Base-by-base conservation (phyloP, 805 yeast genomes). In the Scheffersomyces stipitis region DNA sequence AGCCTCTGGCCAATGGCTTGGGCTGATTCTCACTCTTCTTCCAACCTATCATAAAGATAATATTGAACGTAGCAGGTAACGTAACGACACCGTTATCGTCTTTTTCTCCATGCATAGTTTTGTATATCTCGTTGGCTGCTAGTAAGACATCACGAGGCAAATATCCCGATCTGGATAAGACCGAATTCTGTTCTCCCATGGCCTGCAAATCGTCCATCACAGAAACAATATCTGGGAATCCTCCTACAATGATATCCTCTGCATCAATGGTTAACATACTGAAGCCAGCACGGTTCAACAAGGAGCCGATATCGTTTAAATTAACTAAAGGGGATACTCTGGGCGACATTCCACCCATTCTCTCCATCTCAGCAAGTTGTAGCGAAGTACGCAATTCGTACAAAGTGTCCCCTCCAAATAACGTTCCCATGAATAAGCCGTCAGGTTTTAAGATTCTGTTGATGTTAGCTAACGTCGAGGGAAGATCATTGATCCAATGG, bases 401-500 rank as follows among this genome's bases (percentile, higher is more conserved):
- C n/a, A 87, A 60, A 1, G 95, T 83, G 53, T 87, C 96, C 8
- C 90, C 91, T 15, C 91, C 93, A 46, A 85, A 76, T 73, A 87
- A 75, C 15, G 88, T 76, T 2, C 86, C 95, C 71, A 87, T 72
- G 47, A 87, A 84, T 52, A 89, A 67, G 2, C 95, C 91, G 57
- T 87, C 95, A 2, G 91, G 91, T 41, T 76, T 77, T 26, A 87
- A 65, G 17, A 84, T 70, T 4, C 62, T 52, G 52, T 80, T 76
- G 46, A 86, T 71, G 41, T 76, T 71, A 13, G 60, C 57, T 34
- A 86, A 69, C 2, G 78, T 75, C 1, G 71, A 66, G 0, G 95
- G 95, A n/a, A 87, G 69, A 49, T 87, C 90, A 51, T 87, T 87
- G 40, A 85, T 79, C 96, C 96, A 87, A 58, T 87, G 95, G 54